Percentiles rank a stretch among this genome's conserved stretches.
phyloP scores from a whole-genome alignment of 148 eudicot species.

The Rhododendron ovatum region DNA sequence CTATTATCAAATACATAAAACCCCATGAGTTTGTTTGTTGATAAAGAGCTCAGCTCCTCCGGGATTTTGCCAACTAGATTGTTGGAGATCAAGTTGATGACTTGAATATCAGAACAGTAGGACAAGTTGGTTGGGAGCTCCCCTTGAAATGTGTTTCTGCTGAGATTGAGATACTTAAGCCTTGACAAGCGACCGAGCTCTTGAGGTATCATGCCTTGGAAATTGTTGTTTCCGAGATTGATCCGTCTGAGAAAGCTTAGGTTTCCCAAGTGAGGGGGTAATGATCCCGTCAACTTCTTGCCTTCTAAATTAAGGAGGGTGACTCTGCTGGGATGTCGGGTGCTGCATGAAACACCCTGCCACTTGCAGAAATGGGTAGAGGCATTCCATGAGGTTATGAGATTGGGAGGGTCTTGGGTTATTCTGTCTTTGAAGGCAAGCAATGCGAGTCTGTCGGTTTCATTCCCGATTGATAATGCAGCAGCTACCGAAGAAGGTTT shows the following conservation, averaged over 20 bases:
- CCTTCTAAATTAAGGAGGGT: neutral
- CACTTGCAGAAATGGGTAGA: constrained; percentile 10
- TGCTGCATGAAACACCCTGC: constrained; percentile 11
- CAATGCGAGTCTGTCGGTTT: neutral
- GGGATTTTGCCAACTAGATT: neutral
- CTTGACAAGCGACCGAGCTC: neutral
- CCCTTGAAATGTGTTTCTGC: neutral
- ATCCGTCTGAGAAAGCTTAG: neutral
- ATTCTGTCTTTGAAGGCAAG: neutral
- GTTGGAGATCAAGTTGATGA: neutral
- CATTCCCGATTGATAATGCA: neutral
- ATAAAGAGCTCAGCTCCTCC: neutral
- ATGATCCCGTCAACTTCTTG: neutral
- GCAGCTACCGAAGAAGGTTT: neutral
- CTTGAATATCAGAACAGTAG: neutral
- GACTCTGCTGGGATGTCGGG: constrained; percentile 1
- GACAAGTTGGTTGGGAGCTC: constrained; percentile 11
- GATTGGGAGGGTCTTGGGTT: neutral
- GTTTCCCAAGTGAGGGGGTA: neutral
- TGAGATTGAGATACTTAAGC: constrained; percentile 2
- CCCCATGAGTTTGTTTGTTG: neutral
- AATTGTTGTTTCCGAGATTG: neutral
- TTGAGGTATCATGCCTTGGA: constrained; percentile 6
- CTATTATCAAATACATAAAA: neutral
- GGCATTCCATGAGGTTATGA: constrained; percentile 8